Evolutionary conservation across 306 rosid genomes (phyloP).

Genomic region (Styphnolobium japonicum): DNA sequence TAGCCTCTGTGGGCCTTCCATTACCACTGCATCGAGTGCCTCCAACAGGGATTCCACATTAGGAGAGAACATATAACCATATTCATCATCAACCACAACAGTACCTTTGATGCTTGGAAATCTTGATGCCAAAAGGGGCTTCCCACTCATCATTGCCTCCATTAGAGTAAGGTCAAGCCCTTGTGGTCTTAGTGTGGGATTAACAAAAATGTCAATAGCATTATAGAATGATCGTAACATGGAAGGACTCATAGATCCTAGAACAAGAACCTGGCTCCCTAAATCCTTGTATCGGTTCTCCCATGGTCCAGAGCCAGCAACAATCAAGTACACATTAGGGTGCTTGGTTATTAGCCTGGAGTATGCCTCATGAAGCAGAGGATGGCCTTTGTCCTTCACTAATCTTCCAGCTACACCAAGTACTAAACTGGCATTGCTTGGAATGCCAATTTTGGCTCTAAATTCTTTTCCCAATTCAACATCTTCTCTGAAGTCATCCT

Average conservation of each 20-base stretch:
- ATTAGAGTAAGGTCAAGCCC: slow-evolving; percentile 81
- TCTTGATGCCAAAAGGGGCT: slow-evolving; percentile 74
- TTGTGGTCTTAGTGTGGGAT: slow-evolving; percentile 77
- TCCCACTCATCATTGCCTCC: slow-evolving; percentile 87
- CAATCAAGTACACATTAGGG: slow-evolving; percentile 48
- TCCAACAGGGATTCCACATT: slow-evolving; percentile 64
- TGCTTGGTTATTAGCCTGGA: slow-evolving; percentile 40
- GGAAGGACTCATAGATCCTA: slow-evolving; percentile 67
- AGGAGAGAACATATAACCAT: slow-evolving; percentile 70
- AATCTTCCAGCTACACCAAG: slow-evolving; percentile 81
- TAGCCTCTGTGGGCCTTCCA: slow-evolving; percentile 56
- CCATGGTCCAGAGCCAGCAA: slow-evolving; percentile 93
- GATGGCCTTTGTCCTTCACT: slow-evolving; percentile 87
- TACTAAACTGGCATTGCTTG: slow-evolving; percentile 55
- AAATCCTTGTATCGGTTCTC: slow-evolving; percentile 58
- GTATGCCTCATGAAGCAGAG: slow-evolving; percentile 69
- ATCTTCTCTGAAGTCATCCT: slow-evolving; percentile 49
- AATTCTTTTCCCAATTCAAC: slow-evolving; percentile 42
- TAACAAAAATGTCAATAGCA: slow-evolving; percentile 65
- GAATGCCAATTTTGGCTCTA: slow-evolving; percentile 48
- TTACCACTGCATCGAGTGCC: slow-evolving; percentile 53
- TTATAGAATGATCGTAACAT: slow-evolving; percentile 63
- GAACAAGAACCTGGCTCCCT: slow-evolving; percentile 55
- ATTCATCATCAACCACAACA: slow-evolving; percentile 67
- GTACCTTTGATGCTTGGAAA: slow-evolving; percentile 77